phyloP scores from a whole-genome alignment of 805 yeast species.

The Wickerhamiella bombiphila region DNA sequence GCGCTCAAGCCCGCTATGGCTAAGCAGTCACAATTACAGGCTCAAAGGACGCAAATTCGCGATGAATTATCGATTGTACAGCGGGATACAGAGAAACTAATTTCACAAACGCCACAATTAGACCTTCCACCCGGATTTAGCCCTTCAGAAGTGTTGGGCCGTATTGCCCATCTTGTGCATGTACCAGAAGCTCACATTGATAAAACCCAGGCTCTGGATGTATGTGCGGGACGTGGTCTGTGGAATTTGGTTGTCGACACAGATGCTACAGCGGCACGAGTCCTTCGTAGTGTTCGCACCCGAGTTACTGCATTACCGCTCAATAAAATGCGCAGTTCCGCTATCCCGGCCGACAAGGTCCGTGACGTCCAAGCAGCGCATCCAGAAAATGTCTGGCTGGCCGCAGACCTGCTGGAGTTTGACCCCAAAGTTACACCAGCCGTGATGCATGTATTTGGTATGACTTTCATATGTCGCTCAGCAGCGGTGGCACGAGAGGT shows the following conservation, averaged over 20 bases:
- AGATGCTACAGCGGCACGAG: constrained; percentile 67
- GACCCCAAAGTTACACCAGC: constrained; percentile 60
- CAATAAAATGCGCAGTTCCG: constrained; percentile 60
- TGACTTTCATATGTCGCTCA: constrained; percentile 74
- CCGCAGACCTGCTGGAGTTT: constrained; percentile 64
- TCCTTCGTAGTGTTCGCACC: constrained; percentile 65
- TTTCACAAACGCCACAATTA: constrained; percentile 8
- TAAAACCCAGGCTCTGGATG: constrained; percentile 73
- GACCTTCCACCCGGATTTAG: constrained; percentile 46
- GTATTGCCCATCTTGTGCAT: constrained; percentile 72
- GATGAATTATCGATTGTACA: constrained; percentile 7
- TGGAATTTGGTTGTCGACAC: constrained; percentile 85
- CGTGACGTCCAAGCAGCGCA: constrained; percentile 53
- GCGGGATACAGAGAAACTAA: constrained; percentile 7
- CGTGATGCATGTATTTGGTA: constrained; percentile 84
- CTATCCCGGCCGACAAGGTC: constrained; percentile 37
- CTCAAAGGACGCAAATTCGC: constrained; percentile 1
- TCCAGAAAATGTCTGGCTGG: constrained; percentile 80
- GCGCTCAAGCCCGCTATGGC: not conserved
- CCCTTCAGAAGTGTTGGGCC: constrained; percentile 57
- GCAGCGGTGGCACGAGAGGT: constrained; percentile 71
- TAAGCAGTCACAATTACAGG: constrained; percentile 1
- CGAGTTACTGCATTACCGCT: constrained; percentile 88
- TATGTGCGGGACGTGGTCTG: constrained; percentile 84
- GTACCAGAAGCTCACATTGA: constrained; percentile 41